Percentiles rank a stretch among this genome's conserved stretches.
phyloP scores from a whole-genome alignment of 2,329 filamentous ascomycete genomes.

The Macroventuria anomochaeta region DNA sequence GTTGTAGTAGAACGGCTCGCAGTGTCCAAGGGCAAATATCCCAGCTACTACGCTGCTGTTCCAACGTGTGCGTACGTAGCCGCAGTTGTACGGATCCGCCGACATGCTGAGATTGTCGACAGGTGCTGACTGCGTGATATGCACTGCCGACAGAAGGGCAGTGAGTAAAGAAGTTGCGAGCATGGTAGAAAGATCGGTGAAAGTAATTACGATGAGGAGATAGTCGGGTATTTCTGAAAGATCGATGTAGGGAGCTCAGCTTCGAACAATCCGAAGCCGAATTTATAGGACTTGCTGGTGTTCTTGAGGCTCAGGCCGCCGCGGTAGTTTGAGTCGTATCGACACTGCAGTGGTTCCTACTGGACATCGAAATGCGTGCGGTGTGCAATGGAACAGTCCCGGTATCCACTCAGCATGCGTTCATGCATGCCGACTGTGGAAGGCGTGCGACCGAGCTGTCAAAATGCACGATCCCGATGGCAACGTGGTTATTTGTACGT shows the following conservation, averaged over 20 bases:
- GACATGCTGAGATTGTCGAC: not conserved
- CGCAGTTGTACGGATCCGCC: constrained; percentile 9
- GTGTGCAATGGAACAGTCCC: not conserved
- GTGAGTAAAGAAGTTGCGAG: not conserved
- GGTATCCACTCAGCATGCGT: constrained; percentile 9
- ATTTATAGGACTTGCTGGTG: not conserved
- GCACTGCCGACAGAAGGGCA: not conserved
- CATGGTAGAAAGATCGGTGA: not conserved
- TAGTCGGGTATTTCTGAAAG: not conserved
- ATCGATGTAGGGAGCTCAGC: not conserved
- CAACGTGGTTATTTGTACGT: constrained; percentile 24
- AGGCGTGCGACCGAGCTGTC: constrained; percentile 23
- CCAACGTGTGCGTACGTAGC: constrained; percentile 13
- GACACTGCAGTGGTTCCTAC: not conserved
- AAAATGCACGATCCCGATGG: constrained; percentile 23
- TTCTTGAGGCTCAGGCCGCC: too few species aligned
- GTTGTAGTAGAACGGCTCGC: constrained; percentile 15
- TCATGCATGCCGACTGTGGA: not conserved
- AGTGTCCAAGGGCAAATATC: constrained; percentile 1
- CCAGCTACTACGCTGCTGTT: constrained; percentile 12
- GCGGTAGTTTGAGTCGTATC: not conserved
- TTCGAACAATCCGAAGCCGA: not conserved
- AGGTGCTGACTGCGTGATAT: not conserved
- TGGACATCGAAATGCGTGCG: not conserved
- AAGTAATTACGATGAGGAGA: too few species aligned